Base-by-base conservation (phyloP, 495 filamentous ascomycete genomes). In the Haplographium delicatum region DNA sequence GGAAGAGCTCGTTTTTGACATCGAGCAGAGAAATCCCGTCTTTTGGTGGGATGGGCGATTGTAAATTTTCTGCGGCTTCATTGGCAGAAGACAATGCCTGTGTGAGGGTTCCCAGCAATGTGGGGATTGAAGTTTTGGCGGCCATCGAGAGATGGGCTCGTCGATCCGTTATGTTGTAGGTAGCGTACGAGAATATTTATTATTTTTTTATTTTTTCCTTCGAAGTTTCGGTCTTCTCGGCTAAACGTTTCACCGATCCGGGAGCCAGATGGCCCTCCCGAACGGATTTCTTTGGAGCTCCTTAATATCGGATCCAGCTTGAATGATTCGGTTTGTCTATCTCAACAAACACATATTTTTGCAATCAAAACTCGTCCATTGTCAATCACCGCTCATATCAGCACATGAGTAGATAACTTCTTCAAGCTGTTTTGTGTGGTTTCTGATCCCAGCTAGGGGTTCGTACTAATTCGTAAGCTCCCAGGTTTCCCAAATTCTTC, bases 1-100 rank as follows among this genome's bases (percentile, higher is more conserved):
- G 85, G 11, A 98, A 80, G 15, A 97, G 78, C 54, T 98, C 94
- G 72, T 88, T 95, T 66, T 98, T 98, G 44, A 85, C 79, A 62
- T 96, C 89, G 60, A 98, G 82, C 4, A 98, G 83, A 2, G 93
- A 96, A 42, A 98, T 91, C 54, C 91, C 91, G 54, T 95, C 82
- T 57, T 82, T 74, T 7, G 88, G 83, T 5, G 86, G 78, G 46
- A 57, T 47, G 41, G 54, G 54, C 10, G 72, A 65, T 35, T 83
- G 61, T 39, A 82, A 65, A 22, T 56, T 55, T 3, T 69, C 44
- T 9, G 78, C 53, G 1, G 82, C 80, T 35, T 83, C 74, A 11
- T 70, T 63, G 1, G 84, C 73, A 6, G 79, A 79, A 2, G 66
- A 67, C 0, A 94, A 64, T 27, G 85, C 88, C 15, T 75, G 71